Percentiles rank a stretch among this genome's conserved stretches.
Evolutionary conservation across 1,139 yeast species (phyloP).

Genomic region (Protomyces inouyei): DNA sequence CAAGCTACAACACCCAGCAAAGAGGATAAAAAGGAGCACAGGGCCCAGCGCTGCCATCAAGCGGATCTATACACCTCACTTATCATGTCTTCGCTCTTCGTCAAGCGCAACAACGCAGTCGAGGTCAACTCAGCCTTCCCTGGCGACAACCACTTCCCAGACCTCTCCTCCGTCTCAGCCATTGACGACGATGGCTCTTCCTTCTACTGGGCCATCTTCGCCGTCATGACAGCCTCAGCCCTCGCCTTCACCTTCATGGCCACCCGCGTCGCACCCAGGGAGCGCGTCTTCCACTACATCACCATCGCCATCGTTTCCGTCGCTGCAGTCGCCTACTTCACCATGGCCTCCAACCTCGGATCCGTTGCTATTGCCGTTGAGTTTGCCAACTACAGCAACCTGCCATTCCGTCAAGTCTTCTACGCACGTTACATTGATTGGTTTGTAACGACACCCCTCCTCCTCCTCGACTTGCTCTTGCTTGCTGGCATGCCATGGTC

Average conservation of each 20-base stretch:
- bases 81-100: slow-evolving; percentile 18
- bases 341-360: slow-evolving; percentile 66
- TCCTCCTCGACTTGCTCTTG: slow-evolving; percentile 43
- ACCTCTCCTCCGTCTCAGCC: slow-evolving; percentile 44
- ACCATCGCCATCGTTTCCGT: slow-evolving; percentile 49
- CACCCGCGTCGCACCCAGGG: slow-evolving; percentile 41
- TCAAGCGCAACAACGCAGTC: slow-evolving; percentile 23
- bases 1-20: too few relatives aligned
- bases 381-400: slow-evolving; percentile 47
- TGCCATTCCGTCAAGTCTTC: slow-evolving; percentile 53
- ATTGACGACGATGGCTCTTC: slow-evolving; percentile 58
- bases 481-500: slow-evolving; percentile 35
- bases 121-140: slow-evolving; percentile 3
- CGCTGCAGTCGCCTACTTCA: slow-evolving; percentile 53
- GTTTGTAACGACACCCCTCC: slow-evolving; percentile 59
- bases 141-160: slow-evolving; percentile 5
- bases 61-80: neutral
- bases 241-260: slow-evolving; percentile 45
- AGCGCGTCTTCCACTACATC: slow-evolving; percentile 46
- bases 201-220: slow-evolving; percentile 67
- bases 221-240: slow-evolving; percentile 47
- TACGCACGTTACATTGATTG: slow-evolving; percentile 64
- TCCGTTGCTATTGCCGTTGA: slow-evolving; percentile 53
- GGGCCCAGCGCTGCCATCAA: too few relatives aligned
- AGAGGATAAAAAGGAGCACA: too few relatives aligned